Evolutionary conservation across 768 basidiomycete genomes (phyloP).

Genomic region (Coprinopsis sp.): DNA sequence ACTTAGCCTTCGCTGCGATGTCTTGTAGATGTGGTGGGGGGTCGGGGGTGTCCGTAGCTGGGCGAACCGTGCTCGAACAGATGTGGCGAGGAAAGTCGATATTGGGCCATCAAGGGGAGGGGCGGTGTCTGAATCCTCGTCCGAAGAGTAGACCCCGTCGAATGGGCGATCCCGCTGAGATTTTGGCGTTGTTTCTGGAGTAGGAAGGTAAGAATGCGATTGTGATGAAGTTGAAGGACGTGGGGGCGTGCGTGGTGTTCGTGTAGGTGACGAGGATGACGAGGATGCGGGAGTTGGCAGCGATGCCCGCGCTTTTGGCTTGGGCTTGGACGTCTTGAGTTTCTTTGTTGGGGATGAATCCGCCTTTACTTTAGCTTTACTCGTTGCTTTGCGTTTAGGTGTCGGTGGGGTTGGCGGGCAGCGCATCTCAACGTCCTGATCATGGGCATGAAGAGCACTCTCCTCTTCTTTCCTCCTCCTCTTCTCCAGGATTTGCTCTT

Average conservation of each 20-base stretch:
- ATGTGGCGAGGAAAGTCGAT: background rate
- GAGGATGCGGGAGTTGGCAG: constrained; percentile 9
- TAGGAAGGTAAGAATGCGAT: background rate
- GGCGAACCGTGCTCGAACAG: background rate
- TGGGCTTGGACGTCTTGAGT: constrained; percentile 7
- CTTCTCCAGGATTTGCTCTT: constrained; percentile 51
- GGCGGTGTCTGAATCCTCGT: too few species aligned
- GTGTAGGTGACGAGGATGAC: constrained; percentile 17
- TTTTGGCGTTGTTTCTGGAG: background rate
- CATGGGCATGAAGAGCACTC: too few species aligned
- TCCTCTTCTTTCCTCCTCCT: constrained; percentile 56
- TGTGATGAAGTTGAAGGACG: background rate
- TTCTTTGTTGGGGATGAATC: constrained; percentile 12
- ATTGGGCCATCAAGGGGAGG: too few species aligned
- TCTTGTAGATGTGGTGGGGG: background rate
- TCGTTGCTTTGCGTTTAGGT: too few species aligned
- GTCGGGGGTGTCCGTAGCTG: background rate
- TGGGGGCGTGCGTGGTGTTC: constrained; percentile 8
- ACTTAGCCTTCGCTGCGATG: background rate
- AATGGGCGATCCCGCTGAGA: background rate
- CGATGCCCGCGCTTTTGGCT: background rate
- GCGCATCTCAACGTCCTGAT: too few species aligned
- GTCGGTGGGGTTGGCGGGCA: too few species aligned
- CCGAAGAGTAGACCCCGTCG: too few species aligned
- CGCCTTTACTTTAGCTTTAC: constrained; percentile 13